A percentile compares a stretch with the other conserved stretches of the same genome.
Conservation (phyloP, 257 asterid species). For the Solanum lycopersicoides region DNA sequence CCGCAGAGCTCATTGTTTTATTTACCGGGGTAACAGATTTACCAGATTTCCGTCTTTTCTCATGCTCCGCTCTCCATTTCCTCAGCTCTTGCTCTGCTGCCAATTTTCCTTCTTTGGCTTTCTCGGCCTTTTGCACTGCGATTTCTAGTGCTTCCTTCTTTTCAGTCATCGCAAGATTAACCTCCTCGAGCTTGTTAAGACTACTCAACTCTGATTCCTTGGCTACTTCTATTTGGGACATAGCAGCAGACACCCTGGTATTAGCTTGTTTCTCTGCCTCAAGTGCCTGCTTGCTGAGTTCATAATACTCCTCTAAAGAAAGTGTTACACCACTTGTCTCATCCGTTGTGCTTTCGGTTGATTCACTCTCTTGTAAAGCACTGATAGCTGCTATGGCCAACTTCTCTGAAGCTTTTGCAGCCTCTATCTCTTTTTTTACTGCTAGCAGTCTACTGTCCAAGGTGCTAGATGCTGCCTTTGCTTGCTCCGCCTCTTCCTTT, state of each 20-base stretch:
- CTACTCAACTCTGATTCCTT: conserved; percentile 64
- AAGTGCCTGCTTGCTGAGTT: conserved; percentile 76
- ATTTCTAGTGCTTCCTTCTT: conserved; percentile 43
- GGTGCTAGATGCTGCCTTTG: conserved; percentile 52
- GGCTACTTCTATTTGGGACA: conserved; percentile 60
- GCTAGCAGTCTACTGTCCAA: conserved; percentile 55
- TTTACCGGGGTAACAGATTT: conserved; percentile 16
- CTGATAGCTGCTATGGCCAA: conserved; percentile 68
- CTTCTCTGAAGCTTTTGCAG: conserved; percentile 75
- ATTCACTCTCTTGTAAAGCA: conserved; percentile 51
- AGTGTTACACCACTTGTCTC: conserved; percentile 50
- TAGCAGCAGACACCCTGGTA: conserved; percentile 38
- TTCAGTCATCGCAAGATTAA: conserved; percentile 31
- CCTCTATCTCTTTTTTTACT: conserved; percentile 79
- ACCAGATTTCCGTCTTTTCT: conserved; percentile 49
- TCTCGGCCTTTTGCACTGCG: conserved; percentile 61
- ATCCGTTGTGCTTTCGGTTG: conserved; percentile 13
- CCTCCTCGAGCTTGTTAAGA: conserved; percentile 66
- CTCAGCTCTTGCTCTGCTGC: conserved; percentile 76
- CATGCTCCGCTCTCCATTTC: conserved; percentile 73
- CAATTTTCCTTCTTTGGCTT: conserved; percentile 68
- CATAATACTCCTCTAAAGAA: conserved; percentile 77
- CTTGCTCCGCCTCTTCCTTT: conserved; percentile 64
- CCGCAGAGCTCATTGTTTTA: conserved; percentile 20
- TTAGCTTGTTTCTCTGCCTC: conserved; percentile 77